Conservation (phyloP, 228 moss, liverwort and hornwort genomes). For the Sphagnum fallax region DNA sequence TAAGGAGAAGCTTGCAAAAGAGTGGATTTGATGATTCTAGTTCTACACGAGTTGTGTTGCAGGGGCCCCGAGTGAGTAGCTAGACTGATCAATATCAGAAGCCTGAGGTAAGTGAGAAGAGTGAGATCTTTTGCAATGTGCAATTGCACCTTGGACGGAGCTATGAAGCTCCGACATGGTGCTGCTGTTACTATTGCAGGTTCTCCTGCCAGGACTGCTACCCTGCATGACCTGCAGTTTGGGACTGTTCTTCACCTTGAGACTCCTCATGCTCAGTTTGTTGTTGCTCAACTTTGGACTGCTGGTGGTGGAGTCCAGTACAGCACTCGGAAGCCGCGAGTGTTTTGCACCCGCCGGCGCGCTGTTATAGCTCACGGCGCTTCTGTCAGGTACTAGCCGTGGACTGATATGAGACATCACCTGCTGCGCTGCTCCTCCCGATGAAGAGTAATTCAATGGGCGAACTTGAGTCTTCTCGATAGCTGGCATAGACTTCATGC, state of each 20-base stretch:
- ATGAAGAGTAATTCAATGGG: no score
- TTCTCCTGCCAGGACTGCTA: conserved; percentile 32
- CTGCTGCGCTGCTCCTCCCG: no score
- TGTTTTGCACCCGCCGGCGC: conserved; percentile 19
- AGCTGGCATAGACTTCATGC: conserved; percentile 55
- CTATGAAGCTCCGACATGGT: conserved; percentile 82
- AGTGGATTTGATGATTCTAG: no score
- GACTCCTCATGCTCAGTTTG: conserved; percentile 33
- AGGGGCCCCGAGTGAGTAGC: no score
- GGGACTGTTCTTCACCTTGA: conserved; percentile 50
- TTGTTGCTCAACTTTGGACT: conserved; percentile 26
- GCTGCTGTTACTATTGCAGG: conserved; percentile 45
- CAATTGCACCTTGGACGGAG: conserved; percentile 91
- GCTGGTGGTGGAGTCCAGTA: conserved; percentile 3
- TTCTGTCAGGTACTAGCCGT: no score
- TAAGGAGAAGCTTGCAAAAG: no score
- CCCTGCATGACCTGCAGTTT: conserved; percentile 15
- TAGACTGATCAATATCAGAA: no score
- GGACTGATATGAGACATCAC: no score
- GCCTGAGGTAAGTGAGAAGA: conserved; percentile 9
- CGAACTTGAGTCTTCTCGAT: conserved; percentile 28
- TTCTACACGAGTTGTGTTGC: no score
- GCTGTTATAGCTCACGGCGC: no score
- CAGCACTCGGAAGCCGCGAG: conserved; percentile 15
- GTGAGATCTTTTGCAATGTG: conserved; percentile 95